Evolutionary conservation across 768 basidiomycete genomes (phyloP), one percentile per base, ranked within the genome.

Genomic region (Suillus lakei): DNA sequence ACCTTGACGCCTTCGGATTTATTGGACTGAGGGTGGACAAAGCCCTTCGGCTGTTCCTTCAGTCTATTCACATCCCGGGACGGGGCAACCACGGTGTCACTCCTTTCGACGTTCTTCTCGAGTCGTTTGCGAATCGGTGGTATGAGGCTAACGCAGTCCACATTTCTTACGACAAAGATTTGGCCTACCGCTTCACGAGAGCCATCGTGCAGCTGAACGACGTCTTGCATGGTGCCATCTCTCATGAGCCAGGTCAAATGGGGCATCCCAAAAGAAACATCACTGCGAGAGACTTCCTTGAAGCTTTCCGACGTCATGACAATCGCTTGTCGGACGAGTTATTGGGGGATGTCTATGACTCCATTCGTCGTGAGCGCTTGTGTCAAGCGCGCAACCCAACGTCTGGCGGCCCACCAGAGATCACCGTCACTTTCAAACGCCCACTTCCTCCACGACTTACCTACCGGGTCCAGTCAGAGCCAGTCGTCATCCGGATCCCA

Each of bases 131-230:
- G 16, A 84, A 86, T 69, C 86, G 92, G 34, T 99, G 96, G 93
- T 93, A 93, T 71, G 92, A 95, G 66, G 91, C 93, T 23, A 99
- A 99, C 73, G 85, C 88, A 7, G 82, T 84, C 56, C 83, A 86
- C 30, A 88, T 95, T 30, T 86, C 91, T 3, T 96, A 90, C 72
- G 92, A 95, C 79, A 91, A 88, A 76, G 92, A 95, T 71, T 82
- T 93, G 67, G 90, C 92, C 16, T 80, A 85, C 68, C 87, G 87
- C 56, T 87, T 97, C 54, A 90, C 93, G 43, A 86, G 90, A 61
- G 89, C 93, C 5, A 86, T 96, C 67, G 88, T 92, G 59, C 92
- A 96, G 73, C 85, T 99, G 63, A 97, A 98, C 73, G 94, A 96
- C 55, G 86, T 91, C 26, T 78, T 98, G 56, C 93, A 98, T 70